These are phyloP conservation scores for Paracoccidioides brasiliensis DNA, from an alignment of 2,329 filamentous ascomycete species.

Conservation along the genomic window DNA sequence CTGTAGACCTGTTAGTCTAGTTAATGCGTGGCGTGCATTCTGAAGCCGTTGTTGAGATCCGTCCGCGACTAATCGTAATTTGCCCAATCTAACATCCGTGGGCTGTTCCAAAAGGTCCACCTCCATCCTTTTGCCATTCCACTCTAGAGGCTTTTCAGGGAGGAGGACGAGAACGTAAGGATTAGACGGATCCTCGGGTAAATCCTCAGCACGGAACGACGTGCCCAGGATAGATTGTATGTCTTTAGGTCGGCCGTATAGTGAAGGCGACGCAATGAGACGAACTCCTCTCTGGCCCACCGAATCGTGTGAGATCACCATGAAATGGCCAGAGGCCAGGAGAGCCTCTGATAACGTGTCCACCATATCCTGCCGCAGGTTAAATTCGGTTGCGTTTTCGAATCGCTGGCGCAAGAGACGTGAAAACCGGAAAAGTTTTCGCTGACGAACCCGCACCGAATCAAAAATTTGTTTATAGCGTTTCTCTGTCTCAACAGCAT, in stretches of 20 bases:
- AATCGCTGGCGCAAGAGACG: constrained; percentile 84
- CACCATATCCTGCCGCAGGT: constrained; percentile 57
- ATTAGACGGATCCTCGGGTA: constrained; percentile 59
- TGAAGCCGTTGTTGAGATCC: constrained; percentile 67
- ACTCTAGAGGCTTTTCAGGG: constrained; percentile 64
- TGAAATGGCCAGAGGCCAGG: constrained; percentile 70
- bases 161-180: constrained; percentile 77
- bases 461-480: constrained; percentile 91
- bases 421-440: constrained; percentile 92
- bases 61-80: constrained; percentile 77
- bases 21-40: constrained; percentile 64
- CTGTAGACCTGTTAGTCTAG: constrained; percentile 67
- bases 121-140: constrained; percentile 66
- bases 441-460: constrained; percentile 86
- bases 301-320: constrained; percentile 56
- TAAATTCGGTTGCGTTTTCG: constrained; percentile 93
- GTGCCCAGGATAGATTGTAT: constrained; percentile 77
- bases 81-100: constrained; percentile 73
- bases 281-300: constrained; percentile 65
- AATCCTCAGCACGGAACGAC: constrained; percentile 56
- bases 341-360: constrained; percentile 70
- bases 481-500: constrained; percentile 81
- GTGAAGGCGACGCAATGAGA: constrained; percentile 68
- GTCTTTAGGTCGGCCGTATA: constrained; percentile 63
- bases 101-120: constrained; percentile 62